A percentile compares a stretch with the other conserved stretches of the same genome.
Conservation (phyloP, 352 stramenopile genomes). For the Globisporangium abappressorium region DNA sequence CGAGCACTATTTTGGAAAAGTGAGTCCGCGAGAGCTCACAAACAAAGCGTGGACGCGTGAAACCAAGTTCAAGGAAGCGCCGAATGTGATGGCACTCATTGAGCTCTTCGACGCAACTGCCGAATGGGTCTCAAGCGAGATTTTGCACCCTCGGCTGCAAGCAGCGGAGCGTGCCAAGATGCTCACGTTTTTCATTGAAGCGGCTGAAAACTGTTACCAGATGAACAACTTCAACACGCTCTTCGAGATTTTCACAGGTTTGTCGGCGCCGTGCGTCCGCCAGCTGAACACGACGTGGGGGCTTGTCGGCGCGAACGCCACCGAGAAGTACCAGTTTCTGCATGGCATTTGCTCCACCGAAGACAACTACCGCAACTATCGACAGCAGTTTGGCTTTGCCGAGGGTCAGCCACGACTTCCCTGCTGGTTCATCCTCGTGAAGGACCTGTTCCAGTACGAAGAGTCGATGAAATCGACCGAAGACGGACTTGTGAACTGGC, state of each 20-base stretch:
- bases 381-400: constrained; percentile 71
- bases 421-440: constrained; percentile 86
- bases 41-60: constrained; percentile 87
- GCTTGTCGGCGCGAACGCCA: constrained; percentile 51
- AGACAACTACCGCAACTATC: constrained; percentile 86
- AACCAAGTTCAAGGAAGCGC: constrained; percentile 76
- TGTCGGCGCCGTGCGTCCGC: constrained; percentile 78
- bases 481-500: constrained; percentile 82
- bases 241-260: constrained; percentile 76
- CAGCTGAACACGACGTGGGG: constrained; percentile 85
- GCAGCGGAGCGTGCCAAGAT: constrained; percentile 77
- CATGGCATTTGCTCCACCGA: constrained; percentile 80
- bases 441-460: constrained; percentile 86
- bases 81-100: constrained; percentile 80
- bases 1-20: constrained; percentile 66
- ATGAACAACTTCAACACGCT: constrained; percentile 91
- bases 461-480: constrained; percentile 84
- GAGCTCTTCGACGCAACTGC: constrained; percentile 84
- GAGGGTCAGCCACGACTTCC: constrained; percentile 76
- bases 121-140: constrained; percentile 87
- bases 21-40: constrained; percentile 75
- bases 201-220: constrained; percentile 75
- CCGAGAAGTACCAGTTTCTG: constrained; percentile 81
- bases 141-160: constrained; percentile 81
- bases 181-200: constrained; percentile 84